A percentile compares a stretch with the other conserved stretches of the same genome.
phyloP scores from a whole-genome alignment of 208 protist species.

The Acanthamoeba culbertsoni region DNA sequence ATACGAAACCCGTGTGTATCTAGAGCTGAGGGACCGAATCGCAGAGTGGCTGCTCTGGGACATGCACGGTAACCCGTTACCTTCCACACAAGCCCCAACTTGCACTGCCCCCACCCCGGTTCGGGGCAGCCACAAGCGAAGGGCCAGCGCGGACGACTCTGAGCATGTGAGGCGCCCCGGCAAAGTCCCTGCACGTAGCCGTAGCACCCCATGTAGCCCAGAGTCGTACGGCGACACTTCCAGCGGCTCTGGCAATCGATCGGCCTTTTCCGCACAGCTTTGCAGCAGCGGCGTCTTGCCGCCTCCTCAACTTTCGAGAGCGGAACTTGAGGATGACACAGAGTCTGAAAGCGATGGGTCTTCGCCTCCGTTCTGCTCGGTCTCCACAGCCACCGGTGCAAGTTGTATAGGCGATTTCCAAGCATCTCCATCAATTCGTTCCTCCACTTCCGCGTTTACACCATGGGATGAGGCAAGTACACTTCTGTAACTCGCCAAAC shows the following conservation, averaged over 20 bases:
- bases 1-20: too few relatives aligned
- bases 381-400: too few relatives aligned
- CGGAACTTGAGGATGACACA: too few relatives aligned
- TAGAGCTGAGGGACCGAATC: background rate
- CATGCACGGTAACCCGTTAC: background rate
- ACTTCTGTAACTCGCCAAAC: too few relatives aligned
- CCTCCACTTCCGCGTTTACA: background rate
- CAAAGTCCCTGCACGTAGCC: background rate
- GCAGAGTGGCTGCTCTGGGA: background rate
- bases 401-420: too few relatives aligned
- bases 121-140: background rate
- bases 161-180: background rate
- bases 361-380: too few relatives aligned
- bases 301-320: too few relatives aligned
- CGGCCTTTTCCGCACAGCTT: too few relatives aligned
- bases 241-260: too few relatives aligned
- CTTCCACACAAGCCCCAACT: background rate
- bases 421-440: background rate
- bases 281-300: too few relatives aligned
- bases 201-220: background rate
- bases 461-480: background rate
- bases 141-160: background rate
- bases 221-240: too few relatives aligned
- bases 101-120: background rate
- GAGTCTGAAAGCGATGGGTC: too few relatives aligned